A percentile compares a stretch with the other conserved stretches of the same genome.
These are phyloP conservation scores for Colletotrichum liriopes DNA, from an alignment of 2,329 filamentous ascomycete genomes.

Conservation along the genomic window DNA sequence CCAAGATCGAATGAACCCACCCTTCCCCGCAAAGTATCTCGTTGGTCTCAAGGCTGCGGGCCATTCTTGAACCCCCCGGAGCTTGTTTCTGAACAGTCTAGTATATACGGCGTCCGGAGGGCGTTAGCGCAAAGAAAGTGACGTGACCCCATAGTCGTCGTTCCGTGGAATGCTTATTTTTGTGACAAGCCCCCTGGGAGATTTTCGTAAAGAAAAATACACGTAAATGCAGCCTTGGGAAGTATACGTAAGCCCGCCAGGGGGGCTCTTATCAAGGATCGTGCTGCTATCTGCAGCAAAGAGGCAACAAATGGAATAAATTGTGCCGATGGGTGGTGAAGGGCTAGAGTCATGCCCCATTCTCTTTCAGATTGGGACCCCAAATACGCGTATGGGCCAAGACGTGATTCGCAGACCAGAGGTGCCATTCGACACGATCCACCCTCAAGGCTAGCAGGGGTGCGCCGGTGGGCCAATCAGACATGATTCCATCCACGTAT, in stretches of 20 bases:
- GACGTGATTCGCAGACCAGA: constrained; percentile 16
- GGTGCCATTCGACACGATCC: background rate
- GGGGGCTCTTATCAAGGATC: constrained; percentile 1
- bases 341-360: background rate
- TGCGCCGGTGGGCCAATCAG: background rate
- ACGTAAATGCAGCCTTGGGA: background rate
- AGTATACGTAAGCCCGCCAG: constrained; percentile 7
- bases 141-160: background rate
- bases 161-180: background rate
- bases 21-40: background rate
- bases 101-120: background rate
- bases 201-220: background rate
- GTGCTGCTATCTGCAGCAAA: constrained; percentile 2
- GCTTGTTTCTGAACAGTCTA: background rate
- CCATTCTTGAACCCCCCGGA: background rate
- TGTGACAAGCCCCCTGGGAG: background rate
- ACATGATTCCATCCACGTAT: constrained; percentile 20
- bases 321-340: background rate
- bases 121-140: background rate
- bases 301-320: background rate
- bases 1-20: background rate
- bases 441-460: background rate
- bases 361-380: background rate
- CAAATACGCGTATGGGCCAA: constrained; percentile 22
- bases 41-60: background rate